Conservation (phyloP, 1,139 yeast genomes). For the Yamadazyma pseudoaaseri region DNA sequence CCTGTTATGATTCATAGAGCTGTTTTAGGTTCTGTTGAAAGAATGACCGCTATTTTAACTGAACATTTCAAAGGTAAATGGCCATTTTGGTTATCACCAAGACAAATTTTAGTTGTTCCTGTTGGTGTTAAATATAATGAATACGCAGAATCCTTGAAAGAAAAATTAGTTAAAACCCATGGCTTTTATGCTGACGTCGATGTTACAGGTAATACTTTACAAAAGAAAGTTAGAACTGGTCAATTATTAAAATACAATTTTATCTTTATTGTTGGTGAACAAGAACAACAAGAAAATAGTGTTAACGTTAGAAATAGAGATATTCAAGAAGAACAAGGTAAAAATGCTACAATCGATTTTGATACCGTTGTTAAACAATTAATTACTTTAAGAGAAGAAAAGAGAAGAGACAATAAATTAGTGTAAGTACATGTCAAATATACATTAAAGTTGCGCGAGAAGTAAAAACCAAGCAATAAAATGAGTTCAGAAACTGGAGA, state of each 20-base stretch:
- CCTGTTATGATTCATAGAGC: conserved; percentile 99
- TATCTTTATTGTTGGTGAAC: conserved; percentile 94
- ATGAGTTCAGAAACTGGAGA: conserved; percentile 3
- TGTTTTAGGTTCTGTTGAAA: conserved; percentile 93
- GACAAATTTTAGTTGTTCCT: conserved; percentile 93
- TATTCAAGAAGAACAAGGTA: conserved; percentile 76
- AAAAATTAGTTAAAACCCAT: conserved; percentile 56
- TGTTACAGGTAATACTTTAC: conserved; percentile 88
- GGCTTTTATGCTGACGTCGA: conserved; percentile 93
- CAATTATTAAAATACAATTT: conserved; percentile 91
- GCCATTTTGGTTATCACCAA: conserved; percentile 99
- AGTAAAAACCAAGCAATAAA: neutral
- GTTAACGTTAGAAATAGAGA: conserved; percentile 95
- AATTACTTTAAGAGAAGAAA: conserved; percentile 58
- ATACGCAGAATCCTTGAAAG: conserved; percentile 79
- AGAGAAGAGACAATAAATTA: conserved; percentile 67
- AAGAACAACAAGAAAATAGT: conserved; percentile 72
- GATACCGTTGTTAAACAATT: conserved; percentile 71
- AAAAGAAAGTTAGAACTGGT: conserved; percentile 95
- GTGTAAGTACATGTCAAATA: conserved; percentile 17
- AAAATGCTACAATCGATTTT: conserved; percentile 77
- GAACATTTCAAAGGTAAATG: conserved; percentile 98
- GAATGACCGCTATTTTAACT: conserved; percentile 96
- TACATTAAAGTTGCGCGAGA: neutral
- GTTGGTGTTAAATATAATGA: conserved; percentile 90